Base-by-base conservation (phyloP, 306 rosid species). In the Castanea crenata region DNA sequence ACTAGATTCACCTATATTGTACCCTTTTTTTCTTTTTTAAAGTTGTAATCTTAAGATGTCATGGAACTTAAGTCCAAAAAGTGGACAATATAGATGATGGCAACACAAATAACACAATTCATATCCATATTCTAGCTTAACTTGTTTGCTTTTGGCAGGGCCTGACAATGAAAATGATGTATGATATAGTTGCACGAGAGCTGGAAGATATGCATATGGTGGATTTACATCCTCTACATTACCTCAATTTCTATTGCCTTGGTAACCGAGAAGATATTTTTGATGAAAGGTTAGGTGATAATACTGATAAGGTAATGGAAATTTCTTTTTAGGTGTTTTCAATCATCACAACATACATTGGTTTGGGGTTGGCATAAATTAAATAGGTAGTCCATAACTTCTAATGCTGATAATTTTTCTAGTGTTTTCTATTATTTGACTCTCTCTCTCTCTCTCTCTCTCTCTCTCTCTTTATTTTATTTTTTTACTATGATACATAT, bases 221-320 rank as follows among this genome's bases (percentile, higher is more conserved):
- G 52, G 84, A 83, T 56, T 63, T 72, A 46, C 82, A 79, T 78
- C 97, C 97, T 63, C 93, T 74, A 83, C 97, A 93, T 79, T 95
- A 88, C 86, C 97, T 95, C 74, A 95, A 93, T 77, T 95, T 95
- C 83, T 93, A 89, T 84, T 93, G 99, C 88, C 99, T 95, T 78
- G 99, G 99, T 41, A 93, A 95, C 16, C 92, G 94, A 55, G 99
- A 95, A 85, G 65, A 73, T 16, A 6, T 71, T 58, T 21, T 74
- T 15, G 94, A 86, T 76, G 86, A 90, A 77, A 68, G 49, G 21
- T 51, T 74, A 5, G 57, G n/a, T 75, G 49, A 83, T 63, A 85
- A 84, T 78, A 85, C 81, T 76, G 73, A 86, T 61, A 63, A 55
- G 97, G 99, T 95, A 88, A 64, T 41, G 71, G 34, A 46, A 71